These are phyloP conservation scores for Dactylellina leptospora DNA, from an alignment of 2,329 filamentous ascomycete species.

Conservation along the genomic window DNA sequence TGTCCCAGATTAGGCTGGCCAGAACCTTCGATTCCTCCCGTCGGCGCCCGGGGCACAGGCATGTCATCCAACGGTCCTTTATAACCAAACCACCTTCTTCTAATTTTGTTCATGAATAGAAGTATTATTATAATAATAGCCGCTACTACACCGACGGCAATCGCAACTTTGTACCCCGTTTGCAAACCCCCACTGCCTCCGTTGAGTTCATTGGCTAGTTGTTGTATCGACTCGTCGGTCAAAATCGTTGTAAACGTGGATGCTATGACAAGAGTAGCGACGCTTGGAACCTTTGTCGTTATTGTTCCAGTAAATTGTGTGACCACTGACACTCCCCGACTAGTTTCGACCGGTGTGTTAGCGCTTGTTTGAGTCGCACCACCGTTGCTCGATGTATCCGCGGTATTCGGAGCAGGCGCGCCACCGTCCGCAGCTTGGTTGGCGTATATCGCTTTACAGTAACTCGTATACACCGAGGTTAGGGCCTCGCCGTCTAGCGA, in stretches of 20 bases:
- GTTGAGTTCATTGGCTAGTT: constrained; percentile 2
- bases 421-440: background rate
- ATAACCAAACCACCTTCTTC: constrained; percentile 35
- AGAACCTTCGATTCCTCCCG: constrained; percentile 28
- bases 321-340: constrained; percentile 10
- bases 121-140: constrained; percentile 23
- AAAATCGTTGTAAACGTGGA: constrained; percentile 33
- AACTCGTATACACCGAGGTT: constrained; percentile 24
- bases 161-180: constrained; percentile 29
- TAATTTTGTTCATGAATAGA: constrained; percentile 38
- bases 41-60: constrained; percentile 11
- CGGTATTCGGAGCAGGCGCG: background rate
- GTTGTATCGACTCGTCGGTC: constrained; percentile 5
- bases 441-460: constrained; percentile 8
- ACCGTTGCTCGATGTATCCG: constrained; percentile 2
- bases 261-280: constrained; percentile 11
- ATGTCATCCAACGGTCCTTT: constrained; percentile 1
- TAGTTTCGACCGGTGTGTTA: constrained; percentile 18
- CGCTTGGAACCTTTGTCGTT: constrained; percentile 24
- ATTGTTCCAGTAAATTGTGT: constrained; percentile 19
- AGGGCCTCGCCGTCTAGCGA: constrained; percentile 10
- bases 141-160: constrained; percentile 31
- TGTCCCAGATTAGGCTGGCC: constrained; percentile 14
- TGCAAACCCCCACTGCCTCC: constrained; percentile 14
- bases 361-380: constrained; percentile 7